Evolutionary conservation across 2,329 filamentous ascomycete genomes (phyloP).

Genomic region (Corniculantispora saksenae): DNA sequence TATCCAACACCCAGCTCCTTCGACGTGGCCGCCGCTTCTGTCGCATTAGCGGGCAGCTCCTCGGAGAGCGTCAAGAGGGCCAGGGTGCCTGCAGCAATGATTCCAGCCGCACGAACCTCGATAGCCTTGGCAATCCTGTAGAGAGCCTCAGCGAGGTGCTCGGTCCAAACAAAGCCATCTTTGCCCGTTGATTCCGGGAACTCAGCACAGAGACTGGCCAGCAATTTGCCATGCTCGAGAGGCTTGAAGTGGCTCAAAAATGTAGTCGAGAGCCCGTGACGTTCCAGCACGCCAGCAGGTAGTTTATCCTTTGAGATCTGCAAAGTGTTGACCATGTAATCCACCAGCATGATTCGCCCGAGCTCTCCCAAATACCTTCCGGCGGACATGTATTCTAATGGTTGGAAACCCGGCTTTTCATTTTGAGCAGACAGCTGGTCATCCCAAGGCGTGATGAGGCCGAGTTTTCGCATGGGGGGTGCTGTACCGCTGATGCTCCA

Average conservation of each 20-base stretch:
- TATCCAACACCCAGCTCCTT: conserved; percentile 73
- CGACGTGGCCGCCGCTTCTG: conserved; percentile 23
- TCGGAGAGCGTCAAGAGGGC: conserved; percentile 69
- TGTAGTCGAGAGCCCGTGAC: conserved; percentile 68
- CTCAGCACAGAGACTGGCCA: conserved; percentile 49
- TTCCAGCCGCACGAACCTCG: conserved; percentile 69
- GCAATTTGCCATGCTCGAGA: conserved; percentile 43
- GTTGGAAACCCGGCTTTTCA: conserved; percentile 74
- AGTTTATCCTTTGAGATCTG: conserved; percentile 45
- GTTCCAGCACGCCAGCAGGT: conserved; percentile 55
- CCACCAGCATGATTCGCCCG: conserved; percentile 67
- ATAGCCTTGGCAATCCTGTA: conserved; percentile 70
- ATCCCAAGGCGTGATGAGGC: conserved; percentile 73
- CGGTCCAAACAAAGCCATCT: conserved; percentile 62
- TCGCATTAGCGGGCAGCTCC: conserved; percentile 54
- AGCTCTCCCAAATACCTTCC: conserved; percentile 78
- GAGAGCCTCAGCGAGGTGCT: conserved; percentile 58
- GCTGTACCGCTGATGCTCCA: conserved; percentile 79
- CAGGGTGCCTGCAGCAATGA: conserved; percentile 72
- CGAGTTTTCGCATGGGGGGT: conserved; percentile 62
- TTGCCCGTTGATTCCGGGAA: conserved; percentile 52
- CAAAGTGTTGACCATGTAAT: conserved; percentile 56
- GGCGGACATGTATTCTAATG: conserved; percentile 82
- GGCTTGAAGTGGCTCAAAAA: conserved; percentile 73
- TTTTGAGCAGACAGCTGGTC: conserved; percentile 63